Conservation (phyloP, 805 yeast species). For the Wickerhamiella sergipiensis region DNA sequence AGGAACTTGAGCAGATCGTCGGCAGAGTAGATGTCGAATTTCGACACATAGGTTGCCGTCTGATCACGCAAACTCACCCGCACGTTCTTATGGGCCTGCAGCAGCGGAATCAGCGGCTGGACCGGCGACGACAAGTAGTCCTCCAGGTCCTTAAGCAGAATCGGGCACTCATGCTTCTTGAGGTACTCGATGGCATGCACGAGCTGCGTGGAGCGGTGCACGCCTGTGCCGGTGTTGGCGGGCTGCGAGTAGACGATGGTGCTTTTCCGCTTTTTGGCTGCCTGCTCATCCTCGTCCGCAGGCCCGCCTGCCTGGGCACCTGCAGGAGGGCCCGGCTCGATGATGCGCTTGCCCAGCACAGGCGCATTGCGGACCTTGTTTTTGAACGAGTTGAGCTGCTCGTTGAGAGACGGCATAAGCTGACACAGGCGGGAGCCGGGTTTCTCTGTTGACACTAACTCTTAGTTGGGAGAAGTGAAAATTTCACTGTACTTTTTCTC, state of each 20-base stretch:
- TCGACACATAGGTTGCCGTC: conserved; percentile 75
- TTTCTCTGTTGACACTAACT: not conserved
- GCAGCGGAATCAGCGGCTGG: conserved; percentile 52
- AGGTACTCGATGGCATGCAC: conserved; percentile 86
- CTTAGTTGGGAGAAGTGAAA: not conserved
- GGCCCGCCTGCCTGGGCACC: conserved; percentile 5
- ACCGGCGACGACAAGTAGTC: conserved; percentile 50
- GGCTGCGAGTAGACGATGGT: conserved; percentile 23
- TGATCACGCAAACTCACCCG: conserved; percentile 45
- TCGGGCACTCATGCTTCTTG: conserved; percentile 54
- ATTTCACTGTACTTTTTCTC: not conserved
- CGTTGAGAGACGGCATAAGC: conserved; percentile 30
- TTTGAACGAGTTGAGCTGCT: conserved; percentile 52
- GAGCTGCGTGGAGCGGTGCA: conserved; percentile 70
- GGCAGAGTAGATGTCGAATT: conserved; percentile 73
- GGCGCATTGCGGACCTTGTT: conserved; percentile 47
- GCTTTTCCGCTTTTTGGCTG: conserved; percentile 17
- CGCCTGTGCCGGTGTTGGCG: conserved; percentile 29
- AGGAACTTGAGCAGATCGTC: conserved; percentile 64
- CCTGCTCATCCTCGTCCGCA: conserved; percentile 12
- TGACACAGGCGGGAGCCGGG: not conserved
- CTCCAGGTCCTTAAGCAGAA: conserved; percentile 49
- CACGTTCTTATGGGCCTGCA: conserved; percentile 67
- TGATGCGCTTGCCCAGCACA: conserved; percentile 27
- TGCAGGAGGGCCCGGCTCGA: conserved; percentile 10